Evolutionary conservation across 1,284 basidiomycete genomes (phyloP).

Genomic region (Testicularia cyperi): DNA sequence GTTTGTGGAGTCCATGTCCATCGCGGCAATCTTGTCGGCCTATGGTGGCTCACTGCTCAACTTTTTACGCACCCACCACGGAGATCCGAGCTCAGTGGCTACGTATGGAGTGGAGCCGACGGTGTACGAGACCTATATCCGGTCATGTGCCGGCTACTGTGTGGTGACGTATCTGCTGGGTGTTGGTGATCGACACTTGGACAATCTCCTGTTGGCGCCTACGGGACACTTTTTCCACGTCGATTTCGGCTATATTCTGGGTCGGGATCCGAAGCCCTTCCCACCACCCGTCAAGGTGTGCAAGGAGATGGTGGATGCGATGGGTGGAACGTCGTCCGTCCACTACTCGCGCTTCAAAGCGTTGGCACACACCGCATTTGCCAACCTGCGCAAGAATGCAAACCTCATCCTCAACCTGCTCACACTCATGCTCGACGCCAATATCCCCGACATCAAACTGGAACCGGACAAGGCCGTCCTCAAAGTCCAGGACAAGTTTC

Average conservation of each 20-base stretch:
- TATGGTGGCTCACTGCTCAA: constrained; percentile 76
- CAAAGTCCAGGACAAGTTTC: constrained; percentile 92
- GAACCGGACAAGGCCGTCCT: constrained; percentile 68
- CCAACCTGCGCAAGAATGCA: constrained; percentile 85
- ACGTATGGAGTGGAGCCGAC: constrained; percentile 87
- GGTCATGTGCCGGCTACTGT: constrained; percentile 97
- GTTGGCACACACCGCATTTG: constrained; percentile 94
- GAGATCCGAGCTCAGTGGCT: constrained; percentile 86
- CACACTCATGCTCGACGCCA: constrained; percentile 94
- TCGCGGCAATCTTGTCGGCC: constrained; percentile 82
- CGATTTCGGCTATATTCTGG: constrained; percentile 98
- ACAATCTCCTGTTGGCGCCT: constrained; percentile 88
- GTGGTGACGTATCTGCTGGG: constrained; percentile 96
- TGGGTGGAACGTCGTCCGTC: constrained; percentile 77
- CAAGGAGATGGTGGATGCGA: constrained; percentile 99
- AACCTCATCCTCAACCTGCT: constrained; percentile 96
- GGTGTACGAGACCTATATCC: constrained; percentile 92
- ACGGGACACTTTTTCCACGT: constrained; percentile 77
- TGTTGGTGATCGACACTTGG: constrained; percentile 94
- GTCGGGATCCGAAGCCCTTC: constrained; percentile 95
- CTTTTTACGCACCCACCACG: constrained; percentile 80
- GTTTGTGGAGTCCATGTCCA: constrained; percentile 90
- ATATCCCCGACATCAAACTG: constrained; percentile 93
- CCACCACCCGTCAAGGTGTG: constrained; percentile 97
- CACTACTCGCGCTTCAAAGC: constrained; percentile 92